phyloP scores from a whole-genome alignment of 768 basidiomycete genomes.

The Lentinula lateritia region DNA sequence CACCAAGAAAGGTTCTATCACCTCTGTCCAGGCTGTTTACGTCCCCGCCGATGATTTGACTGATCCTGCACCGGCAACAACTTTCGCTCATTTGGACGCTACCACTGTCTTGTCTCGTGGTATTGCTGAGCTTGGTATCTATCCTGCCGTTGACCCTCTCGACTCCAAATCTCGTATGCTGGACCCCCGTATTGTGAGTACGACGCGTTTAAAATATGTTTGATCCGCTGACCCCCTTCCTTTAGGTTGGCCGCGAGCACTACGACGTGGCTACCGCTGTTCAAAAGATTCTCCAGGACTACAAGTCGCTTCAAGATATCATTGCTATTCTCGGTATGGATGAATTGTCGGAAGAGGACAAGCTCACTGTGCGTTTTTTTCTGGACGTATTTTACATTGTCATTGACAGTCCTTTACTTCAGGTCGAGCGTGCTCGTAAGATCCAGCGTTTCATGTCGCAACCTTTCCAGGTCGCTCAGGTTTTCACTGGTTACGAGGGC shows the following conservation, averaged over 20 bases:
- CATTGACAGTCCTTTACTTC: slow-evolving; percentile 1
- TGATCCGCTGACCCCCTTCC: slow-evolving; percentile 6
- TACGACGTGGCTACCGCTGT: slow-evolving; percentile 95
- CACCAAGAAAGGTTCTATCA: slow-evolving; percentile 99
- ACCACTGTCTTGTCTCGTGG: slow-evolving; percentile 99
- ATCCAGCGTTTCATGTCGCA: slow-evolving; percentile 99
- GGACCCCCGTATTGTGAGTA: slow-evolving; percentile 93
- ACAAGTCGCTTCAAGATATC: slow-evolving; percentile 97
- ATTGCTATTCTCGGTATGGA: slow-evolving; percentile 99
- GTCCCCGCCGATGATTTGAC: slow-evolving; percentile 99
- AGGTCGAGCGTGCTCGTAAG: slow-evolving; percentile 98
- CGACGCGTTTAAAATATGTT: not conserved
- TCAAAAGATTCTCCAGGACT: slow-evolving; percentile 96
- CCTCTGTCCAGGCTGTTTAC: slow-evolving; percentile 99
- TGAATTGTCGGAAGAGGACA: slow-evolving; percentile 99
- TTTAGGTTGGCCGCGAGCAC: slow-evolving; percentile 81
- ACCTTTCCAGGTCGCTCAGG: slow-evolving; percentile 99
- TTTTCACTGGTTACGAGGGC: slow-evolving; percentile 99
- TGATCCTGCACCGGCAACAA: slow-evolving; percentile 98
- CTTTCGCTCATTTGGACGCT: slow-evolving; percentile 99
- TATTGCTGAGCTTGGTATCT: slow-evolving; percentile 98
- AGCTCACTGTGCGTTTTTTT: slow-evolving; percentile 73
- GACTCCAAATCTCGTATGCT: slow-evolving; percentile 99
- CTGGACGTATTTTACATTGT: not conserved
- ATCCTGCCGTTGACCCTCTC: slow-evolving; percentile 98